A percentile compares a stretch with the other conserved stretches of the same genome.
Conservation (phyloP, 805 yeast species). For the Cyberlindnera veronae region DNA sequence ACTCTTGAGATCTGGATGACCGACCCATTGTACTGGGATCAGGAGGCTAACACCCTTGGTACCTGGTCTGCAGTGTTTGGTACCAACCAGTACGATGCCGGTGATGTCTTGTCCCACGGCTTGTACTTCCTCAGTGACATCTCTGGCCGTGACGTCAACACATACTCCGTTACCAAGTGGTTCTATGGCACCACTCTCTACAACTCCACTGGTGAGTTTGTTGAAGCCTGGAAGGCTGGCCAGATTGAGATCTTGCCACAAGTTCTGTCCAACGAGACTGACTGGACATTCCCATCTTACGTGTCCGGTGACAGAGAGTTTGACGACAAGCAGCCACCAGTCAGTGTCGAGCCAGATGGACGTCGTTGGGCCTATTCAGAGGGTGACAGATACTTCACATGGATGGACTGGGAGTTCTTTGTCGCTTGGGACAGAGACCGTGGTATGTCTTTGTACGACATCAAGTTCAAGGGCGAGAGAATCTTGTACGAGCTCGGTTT, state of each 20-base stretch:
- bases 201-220: constrained; percentile 24
- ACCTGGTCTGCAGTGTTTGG: constrained; percentile 23
- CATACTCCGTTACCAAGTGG: constrained; percentile 20
- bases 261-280: constrained; percentile 10
- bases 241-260: constrained; percentile 20
- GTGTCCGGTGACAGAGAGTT: constrained; percentile 21
- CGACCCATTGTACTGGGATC: constrained; percentile 22
- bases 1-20: constrained; percentile 25
- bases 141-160: constrained; percentile 23
- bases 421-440: constrained; percentile 27
- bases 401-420: constrained; percentile 32
- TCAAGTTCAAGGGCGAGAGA: constrained; percentile 31
- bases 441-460: constrained; percentile 26
- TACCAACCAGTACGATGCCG: constrained; percentile 23
- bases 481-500: constrained; percentile 27
- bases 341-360: constrained; percentile 27
- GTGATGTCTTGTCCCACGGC: constrained; percentile 25
- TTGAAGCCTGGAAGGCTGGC: constrained; percentile 22
- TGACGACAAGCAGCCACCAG: constrained; percentile 26
- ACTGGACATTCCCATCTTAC: constrained; percentile 14
- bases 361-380: constrained; percentile 28
- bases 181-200: constrained; percentile 23
- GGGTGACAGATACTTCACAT: constrained; percentile 27
- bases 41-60: constrained; percentile 16
- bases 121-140: constrained; percentile 21